Percentiles rank a stretch among this genome's conserved stretches.
Evolutionary conservation across 257 asterid genomes (phyloP).

Genomic region (Linaria vulgaris): DNA sequence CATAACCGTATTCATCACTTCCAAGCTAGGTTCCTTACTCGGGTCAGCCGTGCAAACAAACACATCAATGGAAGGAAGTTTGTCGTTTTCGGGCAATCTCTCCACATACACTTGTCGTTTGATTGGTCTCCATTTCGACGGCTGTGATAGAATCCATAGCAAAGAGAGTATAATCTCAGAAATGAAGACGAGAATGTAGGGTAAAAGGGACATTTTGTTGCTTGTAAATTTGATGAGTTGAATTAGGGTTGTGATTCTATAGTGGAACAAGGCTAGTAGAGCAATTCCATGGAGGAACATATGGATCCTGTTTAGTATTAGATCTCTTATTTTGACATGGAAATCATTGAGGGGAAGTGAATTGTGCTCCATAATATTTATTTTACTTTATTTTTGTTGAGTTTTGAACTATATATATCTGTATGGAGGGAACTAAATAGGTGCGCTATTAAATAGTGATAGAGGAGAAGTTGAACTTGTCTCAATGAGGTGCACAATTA

Average conservation of each 20-base stretch:
- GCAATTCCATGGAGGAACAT: constrained; percentile 32
- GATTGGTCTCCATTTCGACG: constrained; percentile 51
- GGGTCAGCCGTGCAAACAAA: constrained; percentile 68
- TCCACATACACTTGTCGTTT: constrained; percentile 41
- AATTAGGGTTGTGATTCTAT: constrained; percentile 30
- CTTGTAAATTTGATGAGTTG: not conserved
- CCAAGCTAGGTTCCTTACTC: constrained; percentile 49
- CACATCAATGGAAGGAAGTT: constrained; percentile 55
- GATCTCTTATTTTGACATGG: constrained; percentile 8
- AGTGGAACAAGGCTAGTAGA: constrained; percentile 27
- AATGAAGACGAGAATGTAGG: constrained; percentile 27
- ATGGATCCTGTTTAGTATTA: constrained; percentile 32
- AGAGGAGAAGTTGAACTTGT: no score
- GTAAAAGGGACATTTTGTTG: not conserved
- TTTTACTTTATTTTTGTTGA: not conserved
- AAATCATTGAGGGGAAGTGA: constrained; percentile 27
- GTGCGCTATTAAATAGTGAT: no score
- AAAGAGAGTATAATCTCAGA: constrained; percentile 40
- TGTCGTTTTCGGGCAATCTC: constrained; percentile 34
- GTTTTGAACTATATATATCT: not conserved
- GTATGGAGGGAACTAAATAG: no score
- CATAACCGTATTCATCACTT: constrained; percentile 72
- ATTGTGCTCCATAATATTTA: no score
- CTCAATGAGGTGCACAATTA: no score
- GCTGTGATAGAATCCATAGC: constrained; percentile 54